Conservation (phyloP, 768 basidiomycete species). For the Paxillus rubicundulus region DNA sequence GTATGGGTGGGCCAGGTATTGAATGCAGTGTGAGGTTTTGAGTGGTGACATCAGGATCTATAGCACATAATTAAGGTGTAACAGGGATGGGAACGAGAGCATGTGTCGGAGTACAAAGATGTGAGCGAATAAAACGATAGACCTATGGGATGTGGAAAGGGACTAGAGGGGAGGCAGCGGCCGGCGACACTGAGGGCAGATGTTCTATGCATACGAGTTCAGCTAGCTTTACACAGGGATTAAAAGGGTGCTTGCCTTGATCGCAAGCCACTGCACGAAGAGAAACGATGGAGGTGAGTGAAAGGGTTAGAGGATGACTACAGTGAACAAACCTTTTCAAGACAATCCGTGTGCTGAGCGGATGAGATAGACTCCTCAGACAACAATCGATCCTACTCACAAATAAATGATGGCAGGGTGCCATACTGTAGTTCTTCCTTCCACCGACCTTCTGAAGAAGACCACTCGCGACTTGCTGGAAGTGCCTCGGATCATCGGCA, state of each 20-base stretch:
- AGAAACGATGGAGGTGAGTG: slow-evolving; percentile 10
- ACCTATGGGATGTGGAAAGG: background rate
- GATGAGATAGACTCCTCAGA: slow-evolving; percentile 1
- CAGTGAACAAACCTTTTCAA: slow-evolving; percentile 58
- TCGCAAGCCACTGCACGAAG: slow-evolving; percentile 60
- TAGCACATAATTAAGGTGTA: slow-evolving; percentile 3
- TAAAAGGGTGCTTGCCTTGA: slow-evolving; percentile 48
- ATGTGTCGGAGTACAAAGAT: background rate
- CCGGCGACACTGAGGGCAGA: slow-evolving; percentile 88
- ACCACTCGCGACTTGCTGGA: slow-evolving; percentile 36
- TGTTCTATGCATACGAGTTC: slow-evolving; percentile 50
- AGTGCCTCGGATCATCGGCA: slow-evolving; percentile 42
- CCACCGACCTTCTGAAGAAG: slow-evolving; percentile 36
- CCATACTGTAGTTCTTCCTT: slow-evolving; percentile 75
- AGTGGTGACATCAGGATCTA: slow-evolving; percentile 9
- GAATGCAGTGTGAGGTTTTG: background rate
- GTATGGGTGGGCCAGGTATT: slow-evolving; percentile 55
- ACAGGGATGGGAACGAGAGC: background rate
- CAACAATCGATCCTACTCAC: slow-evolving; percentile 40
- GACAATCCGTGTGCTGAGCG: slow-evolving; percentile 76
- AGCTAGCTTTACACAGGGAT: background rate
- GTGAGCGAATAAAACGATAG: background rate
- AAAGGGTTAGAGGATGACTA: background rate
- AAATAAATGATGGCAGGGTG: slow-evolving; percentile 88
- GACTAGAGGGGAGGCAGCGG: slow-evolving; percentile 72